Base-by-base conservation (phyloP, 495 filamentous ascomycete genomes). In the Annulohypoxylon nitens region DNA sequence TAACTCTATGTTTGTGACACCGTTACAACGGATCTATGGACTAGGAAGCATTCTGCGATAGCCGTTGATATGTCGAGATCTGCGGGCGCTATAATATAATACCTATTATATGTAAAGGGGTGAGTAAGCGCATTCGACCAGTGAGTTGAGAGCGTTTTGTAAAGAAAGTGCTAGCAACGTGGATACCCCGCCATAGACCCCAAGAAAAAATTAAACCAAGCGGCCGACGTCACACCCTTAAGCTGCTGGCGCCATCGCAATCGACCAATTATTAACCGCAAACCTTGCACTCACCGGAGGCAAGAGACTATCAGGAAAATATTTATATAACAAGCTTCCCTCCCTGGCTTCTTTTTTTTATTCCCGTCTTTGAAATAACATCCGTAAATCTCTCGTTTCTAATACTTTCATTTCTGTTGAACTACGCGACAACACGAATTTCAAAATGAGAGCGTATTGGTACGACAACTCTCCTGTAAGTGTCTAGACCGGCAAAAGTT, bases 391-490 rank as follows among this genome's bases (percentile, higher is more conserved):
- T n/a, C 33, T 18, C 58, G n/a, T 48, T 6, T 51, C 43, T 36
- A 12, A 14, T 3, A 25, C 9, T 51, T 26, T 43, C 41, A n/a
- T 50, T 18, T 11, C 39, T 23, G 47, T 55, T 25, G 4, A 33
- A 16, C 33, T 57, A 18, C 14, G 14, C 25, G 39, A 61, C 36
- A 39, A 39, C 16, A 39, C 23, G 23, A 11, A 23, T 63, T 57
- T 60, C 20, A 84, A 77, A 69, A 96, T 97, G 93, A 91, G 88
- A 80, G 92, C 90, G 67, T 97, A 96, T 83, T 91, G 88, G 85
- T 95, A 90, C 80, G 93, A 96, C 77, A 92, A 95, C 81, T 80
- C 86, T 72, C 87, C 86, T 69, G 93, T 95, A 89, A 79, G 90
- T 83, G 43, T 16, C 37, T 10, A 18, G 18, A 12, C 11, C 18